Percentiles rank a stretch among this genome's conserved stretches.
These are phyloP conservation scores for Oehlia diaphana DNA, from an alignment of 192 early-diverging fungal species.

Conservation along the genomic window DNA sequence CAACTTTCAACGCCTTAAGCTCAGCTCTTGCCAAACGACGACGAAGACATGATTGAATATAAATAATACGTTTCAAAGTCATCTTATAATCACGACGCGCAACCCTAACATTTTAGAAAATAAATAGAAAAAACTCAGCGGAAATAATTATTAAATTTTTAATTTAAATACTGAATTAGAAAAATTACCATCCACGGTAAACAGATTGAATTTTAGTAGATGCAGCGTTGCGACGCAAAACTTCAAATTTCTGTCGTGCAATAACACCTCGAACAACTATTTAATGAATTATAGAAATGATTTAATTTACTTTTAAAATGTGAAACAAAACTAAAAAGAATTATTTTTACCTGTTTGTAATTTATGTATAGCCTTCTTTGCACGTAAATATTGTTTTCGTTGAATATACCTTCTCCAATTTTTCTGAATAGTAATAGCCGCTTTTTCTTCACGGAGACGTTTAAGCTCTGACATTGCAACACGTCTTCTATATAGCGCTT, in stretches of 20 bases:
- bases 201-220: conserved; percentile 78
- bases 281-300: not conserved
- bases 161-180: not conserved
- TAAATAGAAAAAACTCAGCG: not conserved
- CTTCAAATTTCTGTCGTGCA: conserved; percentile 63
- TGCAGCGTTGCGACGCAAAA: conserved; percentile 60
- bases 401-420: conserved; percentile 66
- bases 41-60: conserved; percentile 83
- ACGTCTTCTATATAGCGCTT: conserved; percentile 63
- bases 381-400: conserved; percentile 44
- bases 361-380: conserved; percentile 54
- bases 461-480: conserved; percentile 56
- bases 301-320: not conserved
- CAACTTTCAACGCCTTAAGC: conserved; percentile 71
- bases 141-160: too few relatives aligned
- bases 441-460: conserved; percentile 58
- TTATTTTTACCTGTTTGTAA: conserved; percentile 54
- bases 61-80: conserved; percentile 58
- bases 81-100: conserved; percentile 62
- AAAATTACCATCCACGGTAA: conserved; percentile 60
- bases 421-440: conserved; percentile 78
- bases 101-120: conserved; percentile 21
- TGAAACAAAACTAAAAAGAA: not conserved
- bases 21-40: conserved; percentile 68
- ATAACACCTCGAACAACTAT: conserved; percentile 58